Evolutionary conservation across 1,284 basidiomycete genomes (phyloP).

Genomic region (Trichosporon sp.): DNA sequence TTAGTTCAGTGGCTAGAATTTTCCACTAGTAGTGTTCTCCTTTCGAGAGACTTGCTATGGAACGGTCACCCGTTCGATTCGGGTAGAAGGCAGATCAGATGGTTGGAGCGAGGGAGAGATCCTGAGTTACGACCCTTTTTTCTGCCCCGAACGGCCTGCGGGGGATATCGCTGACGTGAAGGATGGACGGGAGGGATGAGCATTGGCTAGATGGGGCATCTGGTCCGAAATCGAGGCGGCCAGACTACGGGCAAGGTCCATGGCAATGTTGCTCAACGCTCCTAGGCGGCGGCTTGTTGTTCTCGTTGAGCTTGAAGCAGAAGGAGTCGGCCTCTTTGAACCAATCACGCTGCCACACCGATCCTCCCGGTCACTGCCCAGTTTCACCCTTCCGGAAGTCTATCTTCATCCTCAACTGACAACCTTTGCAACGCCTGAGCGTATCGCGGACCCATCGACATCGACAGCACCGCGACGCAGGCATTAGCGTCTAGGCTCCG

Average conservation of each 20-base stretch:
- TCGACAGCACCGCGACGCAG: too few species aligned
- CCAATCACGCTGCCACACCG: neutral
- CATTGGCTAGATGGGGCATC: too few species aligned
- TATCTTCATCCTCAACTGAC: too few species aligned
- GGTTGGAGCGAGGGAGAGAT: neutral
- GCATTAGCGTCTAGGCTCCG: too few species aligned
- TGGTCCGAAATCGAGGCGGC: too few species aligned
- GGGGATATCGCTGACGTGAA: neutral
- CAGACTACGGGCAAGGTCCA: neutral
- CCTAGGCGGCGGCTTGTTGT: too few species aligned
- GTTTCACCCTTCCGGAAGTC: too few species aligned
- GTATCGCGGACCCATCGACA: too few species aligned
- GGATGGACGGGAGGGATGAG: too few species aligned
- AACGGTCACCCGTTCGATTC: slow-evolving; percentile 19
- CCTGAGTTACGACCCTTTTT: neutral
- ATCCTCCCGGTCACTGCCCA: too few species aligned
- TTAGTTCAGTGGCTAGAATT: slow-evolving; percentile 15
- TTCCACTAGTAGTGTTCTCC: slow-evolving; percentile 7
- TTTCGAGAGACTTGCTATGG: neutral
- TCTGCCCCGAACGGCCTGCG: neutral
- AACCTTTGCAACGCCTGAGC: too few species aligned
- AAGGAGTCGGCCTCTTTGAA: neutral
- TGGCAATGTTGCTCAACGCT: too few species aligned
- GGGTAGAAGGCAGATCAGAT: neutral
- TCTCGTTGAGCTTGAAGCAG: neutral